Percentiles rank a stretch among this genome's conserved stretches.
Evolutionary conservation across 495 filamentous ascomycete species (phyloP).

Genomic region (Talaromyces adpressus): DNA sequence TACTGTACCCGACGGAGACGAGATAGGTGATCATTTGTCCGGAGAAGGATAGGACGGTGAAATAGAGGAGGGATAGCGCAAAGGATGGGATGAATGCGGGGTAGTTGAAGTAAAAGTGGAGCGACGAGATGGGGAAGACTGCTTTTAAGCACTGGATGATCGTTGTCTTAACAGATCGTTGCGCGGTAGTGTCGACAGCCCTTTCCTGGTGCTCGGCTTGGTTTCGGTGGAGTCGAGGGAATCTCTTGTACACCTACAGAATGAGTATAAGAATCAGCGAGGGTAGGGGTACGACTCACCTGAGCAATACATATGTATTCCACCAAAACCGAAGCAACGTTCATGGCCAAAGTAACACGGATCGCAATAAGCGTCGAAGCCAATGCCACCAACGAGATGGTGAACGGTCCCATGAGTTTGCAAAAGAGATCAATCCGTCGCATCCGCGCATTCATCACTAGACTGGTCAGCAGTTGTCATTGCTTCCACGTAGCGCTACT

Average conservation of each 20-base stretch:
- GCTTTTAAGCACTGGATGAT: background rate
- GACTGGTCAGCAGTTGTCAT: background rate
- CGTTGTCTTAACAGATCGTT: background rate
- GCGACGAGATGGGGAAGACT: constrained; percentile 19
- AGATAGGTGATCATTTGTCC: constrained; percentile 57
- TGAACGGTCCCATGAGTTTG: constrained; percentile 54
- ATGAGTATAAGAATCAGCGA: background rate
- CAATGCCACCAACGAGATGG: constrained; percentile 43
- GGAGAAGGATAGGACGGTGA: constrained; percentile 53
- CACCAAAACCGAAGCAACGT: constrained; percentile 32
- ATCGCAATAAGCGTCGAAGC: constrained; percentile 43
- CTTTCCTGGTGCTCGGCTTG: background rate
- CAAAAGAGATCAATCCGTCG: constrained; percentile 60
- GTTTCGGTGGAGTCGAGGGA: background rate
- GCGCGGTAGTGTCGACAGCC: background rate
- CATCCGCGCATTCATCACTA: constrained; percentile 50
- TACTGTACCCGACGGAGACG: constrained; percentile 45
- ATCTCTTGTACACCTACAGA: background rate
- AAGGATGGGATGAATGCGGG: constrained; percentile 48
- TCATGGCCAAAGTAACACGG: constrained; percentile 34
- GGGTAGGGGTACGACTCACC: constrained; percentile 16
- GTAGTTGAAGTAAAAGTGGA: constrained; percentile 29
- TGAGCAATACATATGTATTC: constrained; percentile 54
- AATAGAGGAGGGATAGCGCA: constrained; percentile 46
- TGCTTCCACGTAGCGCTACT: background rate